Percentiles rank a stretch among this genome's conserved stretches.
Evolutionary conservation across 2,329 filamentous ascomycete species (phyloP).

Genomic region (Albophoma yamanashiensis): DNA sequence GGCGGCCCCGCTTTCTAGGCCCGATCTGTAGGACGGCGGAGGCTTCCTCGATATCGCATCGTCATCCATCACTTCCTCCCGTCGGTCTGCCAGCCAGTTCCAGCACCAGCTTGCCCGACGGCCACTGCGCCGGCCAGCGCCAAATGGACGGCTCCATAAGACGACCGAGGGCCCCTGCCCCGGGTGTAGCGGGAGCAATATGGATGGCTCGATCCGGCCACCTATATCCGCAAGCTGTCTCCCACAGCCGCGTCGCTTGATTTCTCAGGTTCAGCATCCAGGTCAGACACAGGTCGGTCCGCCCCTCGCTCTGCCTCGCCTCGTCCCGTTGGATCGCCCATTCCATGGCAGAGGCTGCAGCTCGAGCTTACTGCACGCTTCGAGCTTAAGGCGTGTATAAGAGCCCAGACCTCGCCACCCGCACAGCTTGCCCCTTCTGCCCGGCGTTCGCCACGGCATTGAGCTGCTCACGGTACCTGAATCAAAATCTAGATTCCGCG

Average conservation of each 20-base stretch:
- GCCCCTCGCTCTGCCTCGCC: neutral
- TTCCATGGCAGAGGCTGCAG: neutral
- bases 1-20: slow-evolving; percentile 2
- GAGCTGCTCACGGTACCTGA: neutral
- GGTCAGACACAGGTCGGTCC: neutral
- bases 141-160: neutral
- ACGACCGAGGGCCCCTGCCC: neutral
- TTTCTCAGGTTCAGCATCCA: neutral
- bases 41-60: slow-evolving; percentile 12
- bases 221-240: neutral
- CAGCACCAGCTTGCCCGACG: neutral
- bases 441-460: neutral
- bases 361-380: neutral
- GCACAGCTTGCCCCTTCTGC: neutral
- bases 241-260: neutral
- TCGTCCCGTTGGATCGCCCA: neutral
- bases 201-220: neutral
- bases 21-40: slow-evolving; percentile 13
- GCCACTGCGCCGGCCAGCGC: neutral
- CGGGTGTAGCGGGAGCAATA: neutral
- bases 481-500: neutral
- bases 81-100: neutral
- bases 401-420: neutral
- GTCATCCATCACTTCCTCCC: neutral
- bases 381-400: neutral